Conservation (phyloP, 2,329 filamentous ascomycete genomes). For the Cordyceps tenuipes region DNA sequence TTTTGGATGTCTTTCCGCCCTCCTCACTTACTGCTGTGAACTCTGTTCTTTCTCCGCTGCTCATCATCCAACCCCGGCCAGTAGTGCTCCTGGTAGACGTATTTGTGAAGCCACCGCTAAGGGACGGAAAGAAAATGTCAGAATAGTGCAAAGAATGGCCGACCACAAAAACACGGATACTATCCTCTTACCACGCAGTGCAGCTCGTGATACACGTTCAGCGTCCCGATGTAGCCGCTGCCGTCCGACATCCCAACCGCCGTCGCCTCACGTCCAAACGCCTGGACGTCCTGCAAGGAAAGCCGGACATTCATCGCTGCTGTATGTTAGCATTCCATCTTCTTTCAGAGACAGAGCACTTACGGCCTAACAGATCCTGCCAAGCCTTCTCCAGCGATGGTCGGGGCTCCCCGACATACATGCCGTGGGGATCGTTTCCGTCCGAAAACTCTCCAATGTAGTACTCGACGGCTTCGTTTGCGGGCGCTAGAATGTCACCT, state of each 20-base stretch:
- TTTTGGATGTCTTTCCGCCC: no score
- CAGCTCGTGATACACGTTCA: slow-evolving; percentile 10
- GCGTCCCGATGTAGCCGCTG: slow-evolving; percentile 8
- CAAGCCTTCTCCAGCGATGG: slow-evolving; percentile 10
- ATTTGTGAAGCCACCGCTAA: slow-evolving; percentile 11
- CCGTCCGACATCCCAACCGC: slow-evolving; percentile 8
- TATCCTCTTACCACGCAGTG: slow-evolving; percentile 1
- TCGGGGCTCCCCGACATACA: slow-evolving; percentile 9
- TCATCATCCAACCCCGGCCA: slow-evolving; percentile 6
- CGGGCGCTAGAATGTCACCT: neutral
- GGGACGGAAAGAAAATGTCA: neutral
- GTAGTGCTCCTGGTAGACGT: slow-evolving; percentile 9
- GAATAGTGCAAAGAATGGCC: neutral
- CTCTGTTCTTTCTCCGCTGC: slow-evolving; percentile 6
- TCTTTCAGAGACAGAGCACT: neutral
- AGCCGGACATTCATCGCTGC: slow-evolving; percentile 7
- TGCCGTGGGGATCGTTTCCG: slow-evolving; percentile 4
- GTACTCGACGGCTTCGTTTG: slow-evolving; percentile 7
- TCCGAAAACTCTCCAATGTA: slow-evolving; percentile 6
- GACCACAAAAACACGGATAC: no score
- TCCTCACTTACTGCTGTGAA: slow-evolving; percentile 9
- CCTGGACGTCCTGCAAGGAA: neutral
- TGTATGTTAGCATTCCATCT: neutral
- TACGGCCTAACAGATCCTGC: slow-evolving; percentile 5
- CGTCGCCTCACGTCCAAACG: slow-evolving; percentile 5